phyloP scores from a whole-genome alignment of 805 yeast genomes.

The Torulaspora delbrueckii region DNA sequence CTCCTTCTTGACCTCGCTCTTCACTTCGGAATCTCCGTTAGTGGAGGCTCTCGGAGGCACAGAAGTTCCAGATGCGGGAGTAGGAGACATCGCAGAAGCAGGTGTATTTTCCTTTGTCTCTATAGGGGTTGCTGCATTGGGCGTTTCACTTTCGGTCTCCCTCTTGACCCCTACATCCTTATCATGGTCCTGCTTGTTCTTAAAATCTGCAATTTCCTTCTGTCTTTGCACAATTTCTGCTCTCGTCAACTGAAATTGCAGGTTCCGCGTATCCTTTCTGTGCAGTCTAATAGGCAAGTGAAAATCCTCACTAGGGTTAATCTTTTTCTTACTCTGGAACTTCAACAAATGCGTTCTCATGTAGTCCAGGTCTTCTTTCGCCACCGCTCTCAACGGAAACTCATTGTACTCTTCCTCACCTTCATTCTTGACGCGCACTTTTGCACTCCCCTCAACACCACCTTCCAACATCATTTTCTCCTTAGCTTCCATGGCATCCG shows the following conservation, averaged over 20 bases:
- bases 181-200: constrained; percentile 36
- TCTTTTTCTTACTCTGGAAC: constrained; percentile 66
- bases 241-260: constrained; percentile 79
- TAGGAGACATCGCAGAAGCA: constrained; percentile 1
- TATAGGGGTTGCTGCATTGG: constrained; percentile 5
- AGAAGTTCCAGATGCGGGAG: not conserved
- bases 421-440: constrained; percentile 22
- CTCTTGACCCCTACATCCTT: constrained; percentile 23
- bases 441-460: constrained; percentile 13
- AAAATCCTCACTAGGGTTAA: constrained; percentile 69
- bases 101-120: constrained; percentile 3
- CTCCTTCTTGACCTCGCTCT: constrained; percentile 6
- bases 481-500: constrained; percentile 27
- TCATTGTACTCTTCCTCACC: constrained; percentile 34
- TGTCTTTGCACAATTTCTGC: constrained; percentile 67
- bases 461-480: constrained; percentile 23
- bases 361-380: constrained; percentile 64
- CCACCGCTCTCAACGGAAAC: constrained; percentile 59
- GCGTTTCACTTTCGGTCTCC: constrained; percentile 15
- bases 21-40: constrained; percentile 7
- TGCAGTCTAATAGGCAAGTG: constrained; percentile 82
- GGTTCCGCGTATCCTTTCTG: constrained; percentile 86
- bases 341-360: constrained; percentile 75
- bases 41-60: not conserved
- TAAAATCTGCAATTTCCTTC: constrained; percentile 42